A percentile compares a stretch with the other conserved stretches of the same genome.
Conservation (phyloP, 371 early-diverging fungal species). For the Mortierella sp. region DNA sequence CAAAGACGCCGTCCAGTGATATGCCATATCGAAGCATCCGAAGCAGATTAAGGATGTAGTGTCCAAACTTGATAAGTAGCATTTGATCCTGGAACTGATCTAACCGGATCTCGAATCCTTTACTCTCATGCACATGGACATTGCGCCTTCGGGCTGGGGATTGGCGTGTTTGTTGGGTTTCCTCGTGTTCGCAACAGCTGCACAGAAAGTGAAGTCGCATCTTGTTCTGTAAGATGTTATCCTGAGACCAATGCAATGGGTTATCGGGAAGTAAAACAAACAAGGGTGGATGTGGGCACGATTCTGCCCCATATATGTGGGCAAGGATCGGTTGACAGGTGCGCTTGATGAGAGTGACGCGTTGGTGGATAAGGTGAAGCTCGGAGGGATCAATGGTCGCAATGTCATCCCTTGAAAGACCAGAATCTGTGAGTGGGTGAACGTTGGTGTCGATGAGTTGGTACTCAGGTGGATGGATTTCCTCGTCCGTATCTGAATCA, state of each 20-base stretch:
- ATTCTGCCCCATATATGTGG: constrained; percentile 28
- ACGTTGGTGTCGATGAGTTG: no score
- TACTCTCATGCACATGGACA: constrained; percentile 26
- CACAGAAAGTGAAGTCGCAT: constrained; percentile 48
- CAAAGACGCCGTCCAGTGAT: constrained; percentile 27
- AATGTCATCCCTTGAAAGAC: no score
- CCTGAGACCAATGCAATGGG: constrained; percentile 26
- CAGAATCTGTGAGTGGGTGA: no score
- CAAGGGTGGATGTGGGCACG: constrained; percentile 40
- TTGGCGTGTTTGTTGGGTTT: neutral
- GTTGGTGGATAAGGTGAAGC: no score
- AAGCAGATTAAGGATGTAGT: constrained; percentile 37
- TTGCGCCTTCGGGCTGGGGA: constrained; percentile 9
- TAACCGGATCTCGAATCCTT: constrained; percentile 42
- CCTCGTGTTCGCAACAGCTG: constrained; percentile 32
- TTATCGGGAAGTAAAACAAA: constrained; percentile 43
- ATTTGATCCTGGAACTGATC: constrained; percentile 39
- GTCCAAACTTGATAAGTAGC: constrained; percentile 36
- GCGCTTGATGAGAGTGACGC: constrained; percentile 25
- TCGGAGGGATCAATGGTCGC: no score
- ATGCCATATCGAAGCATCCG: constrained; percentile 46
- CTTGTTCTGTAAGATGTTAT: constrained; percentile 43
- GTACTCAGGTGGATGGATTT: no score
- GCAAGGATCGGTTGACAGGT: constrained; percentile 19
- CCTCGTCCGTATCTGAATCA: no score